Evolutionary conservation across 2,329 filamentous ascomycete genomes (phyloP).

Genomic region (Colletotrichum chrysophilum): DNA sequence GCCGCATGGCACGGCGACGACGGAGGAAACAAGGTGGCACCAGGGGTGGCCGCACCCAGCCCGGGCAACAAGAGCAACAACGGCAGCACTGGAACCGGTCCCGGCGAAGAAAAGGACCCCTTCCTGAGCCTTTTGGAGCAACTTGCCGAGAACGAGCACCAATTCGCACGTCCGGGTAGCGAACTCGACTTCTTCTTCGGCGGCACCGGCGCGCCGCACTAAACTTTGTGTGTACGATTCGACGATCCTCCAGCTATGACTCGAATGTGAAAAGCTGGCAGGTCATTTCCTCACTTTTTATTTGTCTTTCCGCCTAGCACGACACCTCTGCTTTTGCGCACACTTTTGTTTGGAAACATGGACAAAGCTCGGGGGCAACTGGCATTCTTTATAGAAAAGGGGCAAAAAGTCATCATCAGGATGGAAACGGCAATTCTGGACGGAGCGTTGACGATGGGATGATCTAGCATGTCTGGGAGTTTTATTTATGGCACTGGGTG

Average conservation of each 20-base stretch:
- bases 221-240: neutral
- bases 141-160: conserved; percentile 79
- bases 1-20: conserved; percentile 55
- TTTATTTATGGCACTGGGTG: neutral
- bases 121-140: conserved; percentile 82
- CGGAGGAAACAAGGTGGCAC: conserved; percentile 20
- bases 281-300: neutral
- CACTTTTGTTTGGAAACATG: neutral
- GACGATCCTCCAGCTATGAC: neutral
- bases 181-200: conserved; percentile 80
- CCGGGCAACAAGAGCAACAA: conserved; percentile 52
- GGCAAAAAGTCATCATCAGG: neutral
- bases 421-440: neutral
- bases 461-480: conserved; percentile 17
- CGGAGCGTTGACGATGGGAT: conserved; percentile 5
- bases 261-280: neutral
- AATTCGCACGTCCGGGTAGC: conserved; percentile 62
- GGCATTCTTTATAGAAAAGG: neutral
- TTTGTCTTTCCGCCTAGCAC: neutral
- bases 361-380: neutral
- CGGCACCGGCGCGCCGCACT: conserved; percentile 25
- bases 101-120: conserved; percentile 75
- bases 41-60: conserved; percentile 29
- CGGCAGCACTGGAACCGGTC: conserved; percentile 52
- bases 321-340: conserved; percentile 1